Conservation (phyloP, 2,329 filamentous ascomycete species). For the Fusarium brevicatenulatum region DNA sequence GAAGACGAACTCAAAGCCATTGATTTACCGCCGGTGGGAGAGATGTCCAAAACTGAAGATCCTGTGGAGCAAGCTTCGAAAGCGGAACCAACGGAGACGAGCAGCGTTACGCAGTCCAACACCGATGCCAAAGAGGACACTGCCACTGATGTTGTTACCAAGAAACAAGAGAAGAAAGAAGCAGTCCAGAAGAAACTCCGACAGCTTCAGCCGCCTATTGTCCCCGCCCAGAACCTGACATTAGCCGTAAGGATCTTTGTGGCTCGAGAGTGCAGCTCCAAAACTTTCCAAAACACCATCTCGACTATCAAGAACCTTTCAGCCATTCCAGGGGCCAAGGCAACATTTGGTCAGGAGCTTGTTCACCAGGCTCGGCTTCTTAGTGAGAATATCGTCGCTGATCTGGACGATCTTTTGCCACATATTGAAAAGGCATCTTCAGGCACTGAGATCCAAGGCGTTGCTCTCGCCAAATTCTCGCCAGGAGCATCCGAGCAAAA, state of each 20-base stretch:
- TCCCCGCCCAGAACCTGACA: conserved; percentile 89
- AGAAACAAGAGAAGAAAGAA: conserved; percentile 53
- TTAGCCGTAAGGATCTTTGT: conserved; percentile 97
- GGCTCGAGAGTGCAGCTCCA: conserved; percentile 94
- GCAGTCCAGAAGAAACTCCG: conserved; percentile 61
- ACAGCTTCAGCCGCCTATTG: conserved; percentile 79
- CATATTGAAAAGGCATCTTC: conserved; percentile 88
- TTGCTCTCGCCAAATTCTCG: conserved; percentile 94
- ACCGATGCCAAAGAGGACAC: conserved; percentile 44
- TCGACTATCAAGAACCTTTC: conserved; percentile 99
- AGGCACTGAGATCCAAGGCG: conserved; percentile 93
- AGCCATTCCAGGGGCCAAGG: conserved; percentile 88
- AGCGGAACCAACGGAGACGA: conserved; percentile 48
- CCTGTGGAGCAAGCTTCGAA: conserved; percentile 35
- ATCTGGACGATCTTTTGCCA: conserved; percentile 84
- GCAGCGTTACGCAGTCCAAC: conserved; percentile 24
- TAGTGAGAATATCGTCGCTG: conserved; percentile 84
- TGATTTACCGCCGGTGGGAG: conserved; percentile 50
- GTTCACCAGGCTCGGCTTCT: conserved; percentile 86
- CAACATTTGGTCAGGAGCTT: conserved; percentile 91
- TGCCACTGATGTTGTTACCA: conserved; percentile 37
- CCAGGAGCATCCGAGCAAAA: conserved; percentile 96
- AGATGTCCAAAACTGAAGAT: conserved; percentile 43
- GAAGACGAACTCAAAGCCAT: conserved; percentile 62
- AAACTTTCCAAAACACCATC: conserved; percentile 97